phyloP scores from a whole-genome alignment of 176 grass and related monocot species.

The Musa schizocarpa region DNA sequence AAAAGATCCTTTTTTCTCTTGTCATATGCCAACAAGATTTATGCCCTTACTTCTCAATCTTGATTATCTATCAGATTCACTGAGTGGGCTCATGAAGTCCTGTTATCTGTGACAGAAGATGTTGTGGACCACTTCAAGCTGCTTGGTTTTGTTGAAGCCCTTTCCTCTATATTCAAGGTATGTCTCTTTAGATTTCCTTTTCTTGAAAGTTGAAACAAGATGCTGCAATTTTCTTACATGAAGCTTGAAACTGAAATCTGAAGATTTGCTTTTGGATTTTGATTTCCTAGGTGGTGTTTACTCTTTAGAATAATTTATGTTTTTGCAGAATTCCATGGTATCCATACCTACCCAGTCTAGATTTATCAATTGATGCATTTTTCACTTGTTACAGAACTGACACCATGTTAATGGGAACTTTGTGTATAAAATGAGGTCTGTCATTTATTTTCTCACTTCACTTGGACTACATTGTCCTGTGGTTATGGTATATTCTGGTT shows the following conservation, averaged over 20 bases:
- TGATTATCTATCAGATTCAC: slow-evolving; percentile 72
- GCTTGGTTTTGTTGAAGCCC: slow-evolving; percentile 85
- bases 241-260: not conserved
- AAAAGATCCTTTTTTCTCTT: not conserved
- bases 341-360: not conserved
- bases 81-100: slow-evolving; percentile 75
- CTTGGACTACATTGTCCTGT: not conserved
- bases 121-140: slow-evolving; percentile 74
- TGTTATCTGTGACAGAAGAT: slow-evolving; percentile 74
- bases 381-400: not conserved
- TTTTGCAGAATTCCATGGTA: not conserved
- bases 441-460: not conserved
- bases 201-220: not conserved
- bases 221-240: not conserved
- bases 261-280: not conserved
- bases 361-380: not conserved
- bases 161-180: slow-evolving; percentile 98
- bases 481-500: too few species aligned
- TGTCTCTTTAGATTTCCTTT: not conserved
- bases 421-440: not conserved
- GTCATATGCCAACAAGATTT: not conserved
- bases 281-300: not conserved
- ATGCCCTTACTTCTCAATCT: not conserved
- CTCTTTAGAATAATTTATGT: not conserved
- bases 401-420: not conserved